phyloP scores from a whole-genome alignment of 2,329 filamentous ascomycete species.

The Pestalotiopsis sp. region DNA sequence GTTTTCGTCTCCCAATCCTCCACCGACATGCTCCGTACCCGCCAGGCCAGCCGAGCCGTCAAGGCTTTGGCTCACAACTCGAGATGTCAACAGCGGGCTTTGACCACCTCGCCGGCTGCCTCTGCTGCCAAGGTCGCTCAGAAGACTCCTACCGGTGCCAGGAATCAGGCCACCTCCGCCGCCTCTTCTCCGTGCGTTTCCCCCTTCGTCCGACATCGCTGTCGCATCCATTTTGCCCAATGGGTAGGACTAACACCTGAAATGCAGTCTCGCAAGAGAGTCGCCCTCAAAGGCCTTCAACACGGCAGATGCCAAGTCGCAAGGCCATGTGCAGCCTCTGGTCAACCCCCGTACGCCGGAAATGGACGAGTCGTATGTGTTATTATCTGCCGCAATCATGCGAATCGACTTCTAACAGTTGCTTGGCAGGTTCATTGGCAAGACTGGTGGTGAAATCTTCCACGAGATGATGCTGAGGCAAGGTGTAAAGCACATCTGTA shows the following conservation, averaged over 20 bases:
- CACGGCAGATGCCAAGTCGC: constrained; percentile 41
- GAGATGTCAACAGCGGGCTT: constrained; percentile 36
- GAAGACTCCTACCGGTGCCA: constrained; percentile 43
- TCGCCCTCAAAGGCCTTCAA: constrained; percentile 67
- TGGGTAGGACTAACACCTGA: constrained; percentile 4
- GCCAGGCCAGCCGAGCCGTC: constrained; percentile 50
- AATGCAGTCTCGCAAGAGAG: constrained; percentile 55
- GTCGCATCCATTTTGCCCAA: constrained; percentile 14
- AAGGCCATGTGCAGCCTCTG: constrained; percentile 70
- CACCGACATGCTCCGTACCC: constrained; percentile 53
- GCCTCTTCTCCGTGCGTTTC: constrained; percentile 49
- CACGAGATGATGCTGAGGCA: constrained; percentile 99
- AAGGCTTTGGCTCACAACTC: constrained; percentile 43
- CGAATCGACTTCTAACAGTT: background rate
- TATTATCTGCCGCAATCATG: background rate
- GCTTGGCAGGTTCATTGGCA: constrained; percentile 77
- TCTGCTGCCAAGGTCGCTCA: constrained; percentile 39
- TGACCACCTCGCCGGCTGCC: constrained; percentile 43
- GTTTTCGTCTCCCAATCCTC: constrained; percentile 16
- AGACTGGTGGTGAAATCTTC: constrained; percentile 95
- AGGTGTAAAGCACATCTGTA: constrained; percentile 91
- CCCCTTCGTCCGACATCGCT: constrained; percentile 24
- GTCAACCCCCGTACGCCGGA: constrained; percentile 61
- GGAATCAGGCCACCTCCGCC: constrained; percentile 53
- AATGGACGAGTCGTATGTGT: constrained; percentile 74